A percentile compares a stretch with the other conserved stretches of the same genome.
phyloP scores from a whole-genome alignment of 2,329 filamentous ascomycete species.

The Dendryphion nanum region DNA sequence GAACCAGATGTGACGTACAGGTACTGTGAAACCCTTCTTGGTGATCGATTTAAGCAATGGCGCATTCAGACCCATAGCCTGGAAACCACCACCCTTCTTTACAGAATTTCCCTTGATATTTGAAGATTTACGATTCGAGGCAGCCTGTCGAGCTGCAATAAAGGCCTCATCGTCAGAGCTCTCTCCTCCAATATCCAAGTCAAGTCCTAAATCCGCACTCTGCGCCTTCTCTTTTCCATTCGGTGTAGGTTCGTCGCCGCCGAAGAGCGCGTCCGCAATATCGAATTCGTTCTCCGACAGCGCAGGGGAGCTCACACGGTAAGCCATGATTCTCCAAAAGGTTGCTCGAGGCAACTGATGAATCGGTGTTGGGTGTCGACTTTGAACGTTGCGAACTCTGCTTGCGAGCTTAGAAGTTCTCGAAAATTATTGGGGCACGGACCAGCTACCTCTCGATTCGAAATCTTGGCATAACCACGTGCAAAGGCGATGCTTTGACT shows the following conservation, averaged over 20 bases:
- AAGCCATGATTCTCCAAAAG: conserved; percentile 66
- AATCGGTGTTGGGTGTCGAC: too few species aligned
- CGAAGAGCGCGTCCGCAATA: conserved; percentile 76
- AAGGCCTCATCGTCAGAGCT: conserved; percentile 74
- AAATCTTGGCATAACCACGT: conserved; percentile 30
- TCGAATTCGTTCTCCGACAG: conserved; percentile 89
- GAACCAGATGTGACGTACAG: too few species aligned
- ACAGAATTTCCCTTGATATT: conserved; percentile 81
- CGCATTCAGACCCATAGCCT: conserved; percentile 85
- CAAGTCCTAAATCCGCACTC: conserved; percentile 36
- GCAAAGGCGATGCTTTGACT: conserved; percentile 19
- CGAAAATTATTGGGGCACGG: too few species aligned
- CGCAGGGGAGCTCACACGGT: conserved; percentile 74
- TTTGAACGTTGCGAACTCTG: too few species aligned
- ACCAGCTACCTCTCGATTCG: too few species aligned
- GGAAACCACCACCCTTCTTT: conserved; percentile 96
- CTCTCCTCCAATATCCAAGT: conserved; percentile 48
- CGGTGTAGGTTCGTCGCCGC: conserved; percentile 46
- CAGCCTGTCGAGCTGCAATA: conserved; percentile 83
- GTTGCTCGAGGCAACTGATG: too few species aligned
- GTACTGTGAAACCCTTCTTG: conserved; percentile 89
- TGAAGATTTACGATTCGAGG: conserved; percentile 79
- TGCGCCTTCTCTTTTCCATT: conserved; percentile 41
- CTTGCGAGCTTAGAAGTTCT: too few species aligned
- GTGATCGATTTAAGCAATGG: conserved; percentile 87